Evolutionary conservation across 2,329 filamentous ascomycete genomes (phyloP), one percentile per base, ranked within the genome.

Genomic region (Ophiostoma australiae): DNA sequence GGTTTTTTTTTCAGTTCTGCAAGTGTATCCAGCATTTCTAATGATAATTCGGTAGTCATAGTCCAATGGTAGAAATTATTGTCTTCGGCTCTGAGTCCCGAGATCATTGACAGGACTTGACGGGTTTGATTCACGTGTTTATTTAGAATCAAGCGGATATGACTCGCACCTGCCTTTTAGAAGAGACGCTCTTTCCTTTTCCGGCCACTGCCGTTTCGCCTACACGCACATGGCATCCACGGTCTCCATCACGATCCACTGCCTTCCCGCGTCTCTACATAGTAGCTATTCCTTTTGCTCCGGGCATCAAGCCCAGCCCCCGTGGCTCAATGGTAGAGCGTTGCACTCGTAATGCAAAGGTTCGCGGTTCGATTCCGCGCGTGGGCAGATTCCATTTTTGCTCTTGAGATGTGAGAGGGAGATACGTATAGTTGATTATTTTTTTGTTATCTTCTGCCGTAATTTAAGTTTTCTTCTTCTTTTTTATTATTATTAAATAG

Each of bases 321-420:
- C 35, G 35, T 66, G 35, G 63, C 63, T 66, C 63, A 66, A 39
- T 66, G 63, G 63, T 66, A 66, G 63, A 66, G 63, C 63, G 63
- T 39, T 37, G 63, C 63, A 66, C 63, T 66, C 63, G 63, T 66
- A 66, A 66, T 66, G 63, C 63, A 37, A 39, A 66, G 63, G 63
- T 66, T 39, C 63, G 33, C 35, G 63, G 63, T 66, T 66, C 63
- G 63, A 66, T 66, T 39, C 63, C 63, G 35, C 33, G 63, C 35
- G 63, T 39, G 63, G 63, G 63, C 63, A 66, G 3, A 8, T 11
- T n/a, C 11, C 11, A n/a, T 35, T 37, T 65, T 20, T n/a, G 23
- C 23, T 39, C n/a, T 37, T n/a, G 5, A 7, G 31, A n/a, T 37
- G 61, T 17, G 23, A 17, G 5, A 39, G 37, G 37, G 10, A 11